phyloP scores from a whole-genome alignment of 2,329 filamentous ascomycete genomes.

The Proliferodiscus dingleyae region DNA sequence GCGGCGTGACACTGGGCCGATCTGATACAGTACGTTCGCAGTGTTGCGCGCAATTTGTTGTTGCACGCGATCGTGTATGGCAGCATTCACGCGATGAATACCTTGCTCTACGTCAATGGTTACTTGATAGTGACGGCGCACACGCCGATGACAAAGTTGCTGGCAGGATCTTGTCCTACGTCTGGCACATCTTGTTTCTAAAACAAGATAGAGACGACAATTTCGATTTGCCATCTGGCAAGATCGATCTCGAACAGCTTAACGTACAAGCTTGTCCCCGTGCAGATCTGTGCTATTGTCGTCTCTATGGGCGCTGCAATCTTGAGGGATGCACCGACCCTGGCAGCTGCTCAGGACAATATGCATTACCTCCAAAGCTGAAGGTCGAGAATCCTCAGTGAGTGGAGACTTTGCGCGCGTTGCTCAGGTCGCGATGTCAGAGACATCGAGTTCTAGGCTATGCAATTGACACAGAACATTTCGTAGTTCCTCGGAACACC shows the following conservation, averaged over 20 bases:
- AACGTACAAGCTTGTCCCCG: slow-evolving; percentile 21
- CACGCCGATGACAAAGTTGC: slow-evolving; percentile 39
- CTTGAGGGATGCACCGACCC: slow-evolving; percentile 14
- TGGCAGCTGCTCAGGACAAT: slow-evolving; percentile 21
- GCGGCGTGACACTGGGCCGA: slow-evolving; percentile 36
- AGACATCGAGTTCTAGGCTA: no score
- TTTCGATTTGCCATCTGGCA: not conserved
- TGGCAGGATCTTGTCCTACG: slow-evolving; percentile 43
- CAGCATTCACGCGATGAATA: slow-evolving; percentile 47
- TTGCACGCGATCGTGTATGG: slow-evolving; percentile 42
- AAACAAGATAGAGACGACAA: slow-evolving; percentile 6
- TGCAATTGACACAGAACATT: no score
- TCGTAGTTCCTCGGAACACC: no score
- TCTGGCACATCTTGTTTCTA: slow-evolving; percentile 46
- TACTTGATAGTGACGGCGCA: slow-evolving; percentile 39
- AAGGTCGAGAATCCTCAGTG: slow-evolving; percentile 11
- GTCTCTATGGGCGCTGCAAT: slow-evolving; percentile 22
- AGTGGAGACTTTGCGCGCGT: slow-evolving; percentile 5
- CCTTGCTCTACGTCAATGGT: slow-evolving; percentile 48
- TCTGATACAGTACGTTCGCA: slow-evolving; percentile 41
- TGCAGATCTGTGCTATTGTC: slow-evolving; percentile 24
- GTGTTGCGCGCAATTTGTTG: slow-evolving; percentile 54
- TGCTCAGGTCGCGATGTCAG: no score
- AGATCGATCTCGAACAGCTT: slow-evolving; percentile 15
- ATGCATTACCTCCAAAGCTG: slow-evolving; percentile 17